Conservation (phyloP, 2,329 filamentous ascomycete genomes). For the Fusarium continuum region DNA sequence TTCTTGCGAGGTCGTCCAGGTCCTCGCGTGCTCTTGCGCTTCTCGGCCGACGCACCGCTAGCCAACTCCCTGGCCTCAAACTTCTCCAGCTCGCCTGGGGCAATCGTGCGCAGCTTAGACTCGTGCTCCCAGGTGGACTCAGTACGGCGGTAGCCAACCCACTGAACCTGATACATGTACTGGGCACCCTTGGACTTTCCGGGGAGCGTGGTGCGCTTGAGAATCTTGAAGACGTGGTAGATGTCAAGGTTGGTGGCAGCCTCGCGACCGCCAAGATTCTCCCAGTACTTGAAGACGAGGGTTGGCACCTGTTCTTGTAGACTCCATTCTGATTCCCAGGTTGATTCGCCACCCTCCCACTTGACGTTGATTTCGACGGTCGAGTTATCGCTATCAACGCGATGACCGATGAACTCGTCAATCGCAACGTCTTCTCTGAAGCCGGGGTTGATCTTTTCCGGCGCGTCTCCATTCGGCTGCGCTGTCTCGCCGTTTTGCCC, state of each 20-base stretch:
- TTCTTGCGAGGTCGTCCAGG: slow-evolving; percentile 42
- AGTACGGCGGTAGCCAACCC: slow-evolving; percentile 39
- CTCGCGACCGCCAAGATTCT: slow-evolving; percentile 38
- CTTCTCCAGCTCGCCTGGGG: slow-evolving; percentile 38
- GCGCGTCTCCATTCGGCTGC: slow-evolving; percentile 17
- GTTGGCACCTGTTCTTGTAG: slow-evolving; percentile 40
- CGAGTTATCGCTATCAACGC: slow-evolving; percentile 34
- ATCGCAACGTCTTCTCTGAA: slow-evolving; percentile 37
- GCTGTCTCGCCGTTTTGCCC: slow-evolving; percentile 11
- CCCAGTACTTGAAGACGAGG: slow-evolving; percentile 44
- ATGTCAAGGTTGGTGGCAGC: slow-evolving; percentile 35
- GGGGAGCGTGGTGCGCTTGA: slow-evolving; percentile 33
- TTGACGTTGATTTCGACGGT: slow-evolving; percentile 40
- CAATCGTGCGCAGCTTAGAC: slow-evolving; percentile 34
- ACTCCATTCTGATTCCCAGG: slow-evolving; percentile 43
- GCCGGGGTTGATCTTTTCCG: neutral
- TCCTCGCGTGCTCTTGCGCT: slow-evolving; percentile 37
- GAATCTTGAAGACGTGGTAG: slow-evolving; percentile 42
- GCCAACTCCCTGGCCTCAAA: slow-evolving; percentile 38
- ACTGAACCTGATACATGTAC: slow-evolving; percentile 41
- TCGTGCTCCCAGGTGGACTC: slow-evolving; percentile 42
- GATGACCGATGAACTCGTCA: slow-evolving; percentile 34
- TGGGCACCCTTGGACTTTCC: slow-evolving; percentile 26
- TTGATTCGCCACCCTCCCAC: slow-evolving; percentile 38
- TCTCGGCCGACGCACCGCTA: slow-evolving; percentile 22